These are phyloP conservation scores for Yamadazyma diddensiae DNA, from an alignment of 1,139 yeast genomes.

Conservation along the genomic window DNA sequence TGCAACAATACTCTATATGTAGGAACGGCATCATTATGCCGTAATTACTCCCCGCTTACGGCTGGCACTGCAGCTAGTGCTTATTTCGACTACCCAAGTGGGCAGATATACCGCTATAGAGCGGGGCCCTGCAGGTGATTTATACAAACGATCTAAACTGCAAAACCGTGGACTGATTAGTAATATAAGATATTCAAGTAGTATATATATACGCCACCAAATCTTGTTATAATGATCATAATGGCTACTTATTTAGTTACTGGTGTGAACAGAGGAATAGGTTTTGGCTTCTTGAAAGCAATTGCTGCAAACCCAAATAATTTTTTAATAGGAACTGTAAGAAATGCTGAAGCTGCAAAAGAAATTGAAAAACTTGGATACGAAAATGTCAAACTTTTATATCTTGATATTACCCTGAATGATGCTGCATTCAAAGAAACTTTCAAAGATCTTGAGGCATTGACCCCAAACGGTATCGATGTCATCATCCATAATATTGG, in stretches of 20 bases:
- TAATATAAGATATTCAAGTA: too few relatives aligned
- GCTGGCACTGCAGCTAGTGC: too few relatives aligned
- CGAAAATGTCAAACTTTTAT: conserved; percentile 2
- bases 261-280: conserved; percentile 8
- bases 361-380: conserved; percentile 1
- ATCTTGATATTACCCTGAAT: conserved; percentile 1
- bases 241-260: conserved; percentile 8
- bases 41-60: too few relatives aligned
- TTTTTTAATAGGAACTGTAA: conserved; percentile 4
- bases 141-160: too few relatives aligned
- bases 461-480: conserved; percentile 3
- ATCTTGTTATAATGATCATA: too few relatives aligned
- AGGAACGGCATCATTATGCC: too few relatives aligned
- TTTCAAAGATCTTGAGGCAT: conserved; percentile 3
- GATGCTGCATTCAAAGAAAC: conserved; percentile 2
- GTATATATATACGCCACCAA: too few relatives aligned
- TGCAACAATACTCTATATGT: too few relatives aligned
- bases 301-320: conserved; percentile 3
- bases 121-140: too few relatives aligned
- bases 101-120: too few relatives aligned
- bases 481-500: background rate
- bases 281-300: conserved; percentile 4
- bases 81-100: too few relatives aligned
- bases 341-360: conserved; percentile 2
- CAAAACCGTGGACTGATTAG: too few relatives aligned